phyloP scores from a whole-genome alignment of 257 asterid genomes.

The Anisodus acutangulus region DNA sequence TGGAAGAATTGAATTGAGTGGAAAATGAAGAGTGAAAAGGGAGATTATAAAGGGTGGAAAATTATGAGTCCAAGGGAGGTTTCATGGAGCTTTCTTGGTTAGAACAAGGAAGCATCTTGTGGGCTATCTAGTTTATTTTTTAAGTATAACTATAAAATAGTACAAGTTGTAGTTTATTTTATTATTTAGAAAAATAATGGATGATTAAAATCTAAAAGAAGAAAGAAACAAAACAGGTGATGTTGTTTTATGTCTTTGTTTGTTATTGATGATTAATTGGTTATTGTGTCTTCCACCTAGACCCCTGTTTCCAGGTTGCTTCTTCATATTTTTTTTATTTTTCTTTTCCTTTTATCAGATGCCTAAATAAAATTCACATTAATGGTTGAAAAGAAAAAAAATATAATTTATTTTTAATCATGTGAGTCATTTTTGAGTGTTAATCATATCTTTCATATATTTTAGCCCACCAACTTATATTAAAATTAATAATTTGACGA shows the following conservation, averaged over 20 bases:
- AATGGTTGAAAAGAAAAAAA: too few species aligned
- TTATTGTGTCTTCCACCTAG: neutral
- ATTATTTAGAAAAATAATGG: neutral
- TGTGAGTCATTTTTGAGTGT: too few species aligned
- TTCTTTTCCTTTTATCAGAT: neutral
- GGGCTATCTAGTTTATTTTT: neutral
- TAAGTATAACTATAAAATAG: too few species aligned
- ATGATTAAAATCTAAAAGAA: neutral
- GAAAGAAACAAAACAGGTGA: neutral
- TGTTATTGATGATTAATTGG: neutral
- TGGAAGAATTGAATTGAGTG: slow-evolving; percentile 28
- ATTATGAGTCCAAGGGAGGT: neutral
- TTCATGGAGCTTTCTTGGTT: slow-evolving; percentile 13
- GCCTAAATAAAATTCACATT: too few species aligned
- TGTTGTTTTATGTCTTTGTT: slow-evolving; percentile 3
- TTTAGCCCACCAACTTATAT: too few species aligned
- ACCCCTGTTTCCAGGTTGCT: neutral
- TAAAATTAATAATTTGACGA: too few species aligned
- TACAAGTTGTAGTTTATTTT: neutral
- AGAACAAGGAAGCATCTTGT: slow-evolving; percentile 14
- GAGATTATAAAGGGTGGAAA: slow-evolving; percentile 28
- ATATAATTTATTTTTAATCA: too few species aligned
- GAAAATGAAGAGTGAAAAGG: slow-evolving; percentile 21
- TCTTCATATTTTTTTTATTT: neutral
- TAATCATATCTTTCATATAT: too few species aligned